A percentile compares a stretch with the other conserved stretches of the same genome.
Evolutionary conservation across 148 eudicot genomes (phyloP).

Genomic region (Chenopodium suecicum): DNA sequence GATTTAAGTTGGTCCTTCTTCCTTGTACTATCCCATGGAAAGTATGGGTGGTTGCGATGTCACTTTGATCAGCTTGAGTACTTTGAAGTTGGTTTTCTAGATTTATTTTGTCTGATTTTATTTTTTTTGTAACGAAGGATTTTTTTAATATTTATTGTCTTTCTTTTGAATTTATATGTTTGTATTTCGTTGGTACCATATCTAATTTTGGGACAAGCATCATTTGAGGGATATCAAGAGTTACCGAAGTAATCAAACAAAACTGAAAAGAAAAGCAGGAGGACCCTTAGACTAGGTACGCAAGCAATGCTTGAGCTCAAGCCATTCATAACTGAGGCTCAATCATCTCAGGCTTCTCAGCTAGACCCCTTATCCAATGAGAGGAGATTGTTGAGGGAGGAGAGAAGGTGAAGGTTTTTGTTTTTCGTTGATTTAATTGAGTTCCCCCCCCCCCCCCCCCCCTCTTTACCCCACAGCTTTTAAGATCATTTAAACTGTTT

Average conservation of each 20-base stretch:
- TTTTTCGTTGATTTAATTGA: not conserved
- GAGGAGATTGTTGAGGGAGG: not conserved
- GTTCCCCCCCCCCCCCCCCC: too few species aligned
- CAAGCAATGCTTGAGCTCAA: not conserved
- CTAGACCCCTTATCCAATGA: not conserved
- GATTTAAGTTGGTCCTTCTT: not conserved
- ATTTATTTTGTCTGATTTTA: not conserved
- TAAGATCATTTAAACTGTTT: not conserved
- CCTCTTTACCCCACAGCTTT: too few species aligned
- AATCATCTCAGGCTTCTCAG: not conserved
- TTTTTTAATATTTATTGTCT: not conserved
- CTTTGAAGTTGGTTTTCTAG: not conserved
- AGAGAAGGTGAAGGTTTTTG: not conserved
- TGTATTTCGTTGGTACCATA: not conserved
- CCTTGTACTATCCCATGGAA: not conserved
- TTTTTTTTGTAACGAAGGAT: too few species aligned
- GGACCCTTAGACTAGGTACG: not conserved
- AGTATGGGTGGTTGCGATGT: not conserved
- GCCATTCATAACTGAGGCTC: not conserved
- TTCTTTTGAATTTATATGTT: not conserved
- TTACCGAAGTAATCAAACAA: not conserved
- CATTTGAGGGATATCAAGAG: not conserved
- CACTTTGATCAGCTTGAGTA: not conserved
- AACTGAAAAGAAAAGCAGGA: not conserved
- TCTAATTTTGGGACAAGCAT: not conserved